phyloP scores from a whole-genome alignment of 495 filamentous ascomycete species.

The Annulohypoxylon bovei region DNA sequence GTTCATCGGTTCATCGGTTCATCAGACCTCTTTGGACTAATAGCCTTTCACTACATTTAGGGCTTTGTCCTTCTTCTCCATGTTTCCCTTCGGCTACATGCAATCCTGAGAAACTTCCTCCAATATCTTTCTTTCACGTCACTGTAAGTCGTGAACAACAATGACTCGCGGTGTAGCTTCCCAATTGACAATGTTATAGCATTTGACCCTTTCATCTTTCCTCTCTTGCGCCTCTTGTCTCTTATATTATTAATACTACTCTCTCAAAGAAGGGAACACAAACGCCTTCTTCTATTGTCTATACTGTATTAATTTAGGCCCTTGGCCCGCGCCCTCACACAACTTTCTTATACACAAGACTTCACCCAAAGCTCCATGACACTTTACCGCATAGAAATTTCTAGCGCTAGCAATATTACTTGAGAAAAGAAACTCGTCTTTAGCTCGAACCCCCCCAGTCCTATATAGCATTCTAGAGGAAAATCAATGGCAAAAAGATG shows the following conservation, averaged over 20 bases:
- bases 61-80: constrained; percentile 24
- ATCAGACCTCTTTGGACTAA: background rate
- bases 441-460: background rate
- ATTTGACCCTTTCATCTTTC: constrained; percentile 37
- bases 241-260: constrained; percentile 2
- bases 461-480: constrained; percentile 21
- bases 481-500: constrained; percentile 66
- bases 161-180: constrained; percentile 28
- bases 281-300: constrained; percentile 25
- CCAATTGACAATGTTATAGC: constrained; percentile 42
- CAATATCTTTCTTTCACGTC: constrained; percentile 38
- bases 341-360: constrained; percentile 26
- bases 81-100: constrained; percentile 17
- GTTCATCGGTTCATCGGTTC: background rate
- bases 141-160: constrained; percentile 43
- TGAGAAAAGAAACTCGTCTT: constrained; percentile 21
- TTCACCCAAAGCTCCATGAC: constrained; percentile 33
- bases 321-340: constrained; percentile 16
- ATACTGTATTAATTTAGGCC: constrained; percentile 3
- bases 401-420: constrained; percentile 41
- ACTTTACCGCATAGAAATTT: constrained; percentile 37
- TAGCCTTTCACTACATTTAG: constrained; percentile 2
- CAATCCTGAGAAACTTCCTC: constrained; percentile 18
- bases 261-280: constrained; percentile 15
- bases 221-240: constrained; percentile 7